Conservation (phyloP, 495 filamentous ascomycete genomes). For the Xylaria longipes region DNA sequence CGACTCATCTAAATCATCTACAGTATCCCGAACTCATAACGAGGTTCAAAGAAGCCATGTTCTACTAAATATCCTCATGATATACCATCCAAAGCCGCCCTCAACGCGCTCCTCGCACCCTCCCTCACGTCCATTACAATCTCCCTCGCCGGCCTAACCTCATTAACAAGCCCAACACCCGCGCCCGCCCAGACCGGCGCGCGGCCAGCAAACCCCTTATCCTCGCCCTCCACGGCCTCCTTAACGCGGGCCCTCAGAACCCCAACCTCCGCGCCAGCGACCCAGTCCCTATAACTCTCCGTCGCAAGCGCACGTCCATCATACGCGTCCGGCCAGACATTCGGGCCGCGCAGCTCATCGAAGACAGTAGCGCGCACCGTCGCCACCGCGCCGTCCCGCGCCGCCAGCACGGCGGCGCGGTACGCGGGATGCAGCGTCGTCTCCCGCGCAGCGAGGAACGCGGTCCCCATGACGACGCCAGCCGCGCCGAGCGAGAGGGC, state of each 20-base stretch:
- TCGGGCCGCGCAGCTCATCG: neutral
- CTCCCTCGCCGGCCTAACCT: neutral
- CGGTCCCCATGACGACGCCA: slow-evolving; percentile 1
- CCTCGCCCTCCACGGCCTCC: neutral
- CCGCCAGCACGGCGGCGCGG: neutral
- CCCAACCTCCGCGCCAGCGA: neutral
- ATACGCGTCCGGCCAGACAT: neutral
- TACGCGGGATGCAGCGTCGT: neutral
- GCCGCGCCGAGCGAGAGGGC: slow-evolving; percentile 2
- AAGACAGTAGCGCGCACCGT: neutral
- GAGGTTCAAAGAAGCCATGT: no score
- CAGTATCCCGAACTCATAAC: no score
- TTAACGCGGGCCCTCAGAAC: neutral
- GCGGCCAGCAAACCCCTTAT: neutral
- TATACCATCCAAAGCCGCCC: neutral
- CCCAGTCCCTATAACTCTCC: neutral
- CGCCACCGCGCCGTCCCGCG: neutral
- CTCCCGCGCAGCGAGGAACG: neutral
- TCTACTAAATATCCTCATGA: no score
- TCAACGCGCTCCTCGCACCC: neutral
- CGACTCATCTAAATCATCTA: neutral
- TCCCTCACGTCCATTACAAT: neutral
- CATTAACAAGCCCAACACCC: neutral
- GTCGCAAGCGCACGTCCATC: neutral
- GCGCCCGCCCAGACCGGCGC: neutral